Evolutionary conservation across 257 asterid species (phyloP).

Genomic region (Solanum etuberosum): DNA sequence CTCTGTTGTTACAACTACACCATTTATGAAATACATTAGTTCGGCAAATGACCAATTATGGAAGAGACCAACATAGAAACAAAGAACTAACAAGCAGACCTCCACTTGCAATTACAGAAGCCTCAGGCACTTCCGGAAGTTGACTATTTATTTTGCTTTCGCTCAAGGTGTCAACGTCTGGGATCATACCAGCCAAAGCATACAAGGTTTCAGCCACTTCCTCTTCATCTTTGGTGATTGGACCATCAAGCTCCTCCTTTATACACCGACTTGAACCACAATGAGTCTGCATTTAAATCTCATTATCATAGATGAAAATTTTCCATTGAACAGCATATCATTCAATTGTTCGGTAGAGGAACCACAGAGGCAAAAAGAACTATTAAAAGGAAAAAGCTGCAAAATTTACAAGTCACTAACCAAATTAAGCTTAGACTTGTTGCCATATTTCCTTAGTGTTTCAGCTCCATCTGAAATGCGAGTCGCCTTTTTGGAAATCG

Average conservation of each 20-base stretch:
- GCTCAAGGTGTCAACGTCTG: slow-evolving; percentile 17
- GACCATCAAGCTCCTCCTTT: neutral
- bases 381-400: neutral
- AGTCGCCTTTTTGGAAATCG: slow-evolving; percentile 23
- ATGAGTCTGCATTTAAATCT: slow-evolving; percentile 20
- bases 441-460: slow-evolving; percentile 13
- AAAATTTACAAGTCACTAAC: slow-evolving; percentile 16
- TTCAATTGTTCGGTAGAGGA: neutral
- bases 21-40: slow-evolving; percentile 11
- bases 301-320: neutral
- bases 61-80: neutral
- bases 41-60: neutral
- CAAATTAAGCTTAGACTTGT: slow-evolving; percentile 45
- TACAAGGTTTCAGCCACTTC: slow-evolving; percentile 83
- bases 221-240: slow-evolving; percentile 64
- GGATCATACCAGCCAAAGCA: slow-evolving; percentile 51
- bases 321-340: neutral
- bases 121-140: slow-evolving; percentile 21
- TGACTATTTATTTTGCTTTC: slow-evolving; percentile 9
- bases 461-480: slow-evolving; percentile 22
- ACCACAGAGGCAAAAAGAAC: neutral
- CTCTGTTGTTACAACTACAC: neutral
- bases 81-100: slow-evolving; percentile 17
- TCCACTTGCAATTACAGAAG: slow-evolving; percentile 12
- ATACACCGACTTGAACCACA: slow-evolving; percentile 1